Base-by-base conservation (phyloP, 306 rosid species). In the Mimosa bimucronata region DNA sequence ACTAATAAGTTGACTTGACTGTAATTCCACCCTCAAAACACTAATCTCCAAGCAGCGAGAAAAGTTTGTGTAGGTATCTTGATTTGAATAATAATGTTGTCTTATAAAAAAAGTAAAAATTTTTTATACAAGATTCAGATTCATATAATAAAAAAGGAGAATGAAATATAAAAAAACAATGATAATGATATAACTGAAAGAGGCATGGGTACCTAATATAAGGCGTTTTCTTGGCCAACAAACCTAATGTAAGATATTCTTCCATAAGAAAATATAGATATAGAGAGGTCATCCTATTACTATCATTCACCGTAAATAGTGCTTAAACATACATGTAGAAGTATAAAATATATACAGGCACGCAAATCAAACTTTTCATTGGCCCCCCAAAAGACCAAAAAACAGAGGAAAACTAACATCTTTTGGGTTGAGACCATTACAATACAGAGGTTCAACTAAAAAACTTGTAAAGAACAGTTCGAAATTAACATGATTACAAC, bases 271-370 rank as follows among this genome's bases (percentile, higher is more conserved):
- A 34, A 34, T 34, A 34, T 5, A 34, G 37, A 34, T 34, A 34
- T 2, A 34, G 37, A 34, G 37, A 34, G 37, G 37, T 34, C 37
- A 34, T 34, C 37, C 37, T 34, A 34, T 34, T 34, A 34, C 5
- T 34, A 34, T 34, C 38, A 6, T 34, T 34, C 38, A 34, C 38
- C 3, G 1, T 34, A 57, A 48, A 38, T 60, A 6, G 18, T 16
- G 6, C n/a, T 10, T 34, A 19, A 8, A 29, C 21, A 26, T 37
- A 16, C 55, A 15, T 38, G 61, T 13, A 11, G 11, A 57, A 4
- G 71, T 29, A 48, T 19, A 40, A 61, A 70, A 71, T 65, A 71
- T 71, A 65, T 55, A 77, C 75, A 61, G 70, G 29, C 31, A 13
- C 52, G 79, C 40, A 70, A 26, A 58, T 61, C 23, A 6, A 30